Base-by-base conservation (phyloP, 2,329 filamentous ascomycete species). In the Ophiostoma ips region DNA sequence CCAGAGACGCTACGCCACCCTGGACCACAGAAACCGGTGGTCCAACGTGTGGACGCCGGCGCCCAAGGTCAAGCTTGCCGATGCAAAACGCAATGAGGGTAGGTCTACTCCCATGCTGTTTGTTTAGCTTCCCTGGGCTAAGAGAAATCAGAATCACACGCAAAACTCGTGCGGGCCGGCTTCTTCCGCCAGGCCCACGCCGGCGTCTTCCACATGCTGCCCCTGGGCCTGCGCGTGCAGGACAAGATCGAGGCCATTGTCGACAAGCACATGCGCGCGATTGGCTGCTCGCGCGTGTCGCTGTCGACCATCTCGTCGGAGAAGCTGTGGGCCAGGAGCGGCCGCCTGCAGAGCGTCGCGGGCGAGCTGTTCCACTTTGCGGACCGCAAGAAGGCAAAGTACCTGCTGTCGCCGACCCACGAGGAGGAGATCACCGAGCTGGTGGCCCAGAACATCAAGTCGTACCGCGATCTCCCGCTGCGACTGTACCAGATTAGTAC, bases 391-490 rank as follows among this genome's bases (percentile, higher is more conserved):
- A 77, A 84, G 7, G 70, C 75, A 1, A 72, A 76, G 4, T 86
- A 86, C 54, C 72, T 98, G 30, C 75, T 98, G 4, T 83, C 88
- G 1, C 92, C 92, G 1, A 98, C 92, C 0, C 92, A 98, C 55
- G 92, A 98, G 61, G 92, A 98, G 63, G 92, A 98, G 62, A 92
- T 98, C 57, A 98, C 92, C 0, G 70, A 75, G 0, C 70, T 98
- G 2, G 85, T 95, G 2, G 77, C 79, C 4, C 76, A 74, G 50
- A 75, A 81, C 15, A 71, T 89, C 1, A 79, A 81, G 38, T 95
- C 89, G 1, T 90, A 95, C 62, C 90, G 88, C 60, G 81, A 87
- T 41, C 71, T 96, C 9, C 92, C 92, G 0, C 63, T 96, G 21
- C 77, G 88, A 40, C 68, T 98, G 0, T 98, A 96, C 60, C 92